phyloP scores from a whole-genome alignment of 768 basidiomycete genomes.

The Galerina marginata region DNA sequence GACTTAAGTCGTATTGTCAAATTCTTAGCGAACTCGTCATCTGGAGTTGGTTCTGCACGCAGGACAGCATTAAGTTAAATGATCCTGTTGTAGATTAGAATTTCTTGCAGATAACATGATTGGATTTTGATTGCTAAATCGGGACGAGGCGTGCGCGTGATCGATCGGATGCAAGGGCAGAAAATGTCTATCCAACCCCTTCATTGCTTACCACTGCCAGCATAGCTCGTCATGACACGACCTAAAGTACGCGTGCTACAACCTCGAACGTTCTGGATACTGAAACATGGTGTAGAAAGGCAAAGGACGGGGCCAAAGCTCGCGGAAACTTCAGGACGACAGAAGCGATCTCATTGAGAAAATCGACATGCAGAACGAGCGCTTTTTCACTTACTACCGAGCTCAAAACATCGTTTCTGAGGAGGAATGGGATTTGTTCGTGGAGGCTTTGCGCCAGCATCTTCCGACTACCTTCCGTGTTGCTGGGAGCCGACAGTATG shows the following conservation, averaged over 20 bases:
- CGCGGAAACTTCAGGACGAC: slow-evolving; percentile 25
- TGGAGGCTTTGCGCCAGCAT: slow-evolving; percentile 67
- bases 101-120: no score
- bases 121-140: no score
- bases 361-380: slow-evolving; percentile 72
- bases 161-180: no score
- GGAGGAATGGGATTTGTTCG: slow-evolving; percentile 79
- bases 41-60: no score
- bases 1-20: slow-evolving; percentile 32
- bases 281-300: background rate
- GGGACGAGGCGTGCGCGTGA: no score
- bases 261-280: background rate
- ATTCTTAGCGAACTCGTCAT: no score
- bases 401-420: slow-evolving; percentile 78
- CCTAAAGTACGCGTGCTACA: no score
- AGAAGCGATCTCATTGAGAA: slow-evolving; percentile 61
- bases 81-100: no score
- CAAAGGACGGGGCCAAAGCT: background rate
- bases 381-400: slow-evolving; percentile 71
- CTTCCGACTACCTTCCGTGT: slow-evolving; percentile 95
- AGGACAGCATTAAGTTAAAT: no score
- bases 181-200: no score
- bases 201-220: no score
- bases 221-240: no score
- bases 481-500: slow-evolving; percentile 84